Percentiles rank a stretch among this genome's conserved stretches.
Conservation (phyloP, 352 stramenopile genomes). For the Globisporangium nagaii region DNA sequence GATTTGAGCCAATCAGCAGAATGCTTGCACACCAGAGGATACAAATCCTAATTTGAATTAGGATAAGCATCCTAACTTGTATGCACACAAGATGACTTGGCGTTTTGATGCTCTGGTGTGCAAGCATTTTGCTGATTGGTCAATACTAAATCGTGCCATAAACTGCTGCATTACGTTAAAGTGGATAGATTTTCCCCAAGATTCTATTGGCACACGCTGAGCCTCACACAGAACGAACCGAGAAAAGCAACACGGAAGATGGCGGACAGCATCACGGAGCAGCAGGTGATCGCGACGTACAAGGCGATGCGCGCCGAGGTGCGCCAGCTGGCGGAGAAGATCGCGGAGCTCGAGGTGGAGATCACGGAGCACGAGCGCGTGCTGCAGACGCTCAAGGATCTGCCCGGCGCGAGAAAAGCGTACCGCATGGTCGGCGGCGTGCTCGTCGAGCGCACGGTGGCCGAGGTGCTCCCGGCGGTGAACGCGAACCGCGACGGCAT, state of each 20-base stretch:
- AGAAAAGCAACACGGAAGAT: conserved; percentile 16
- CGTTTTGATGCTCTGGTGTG: too few relatives aligned
- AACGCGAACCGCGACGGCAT: conserved; percentile 75
- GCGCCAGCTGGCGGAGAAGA: conserved; percentile 81
- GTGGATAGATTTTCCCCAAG: too few relatives aligned
- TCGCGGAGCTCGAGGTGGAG: conserved; percentile 81
- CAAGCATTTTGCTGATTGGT: too few relatives aligned
- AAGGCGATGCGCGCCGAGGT: conserved; percentile 81
- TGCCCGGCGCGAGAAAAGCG: conserved; percentile 78
- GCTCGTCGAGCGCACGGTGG: conserved; percentile 94
- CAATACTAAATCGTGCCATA: too few relatives aligned
- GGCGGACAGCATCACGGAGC: conserved; percentile 66
- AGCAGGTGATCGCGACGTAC: conserved; percentile 85
- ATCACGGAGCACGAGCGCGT: conserved; percentile 81
- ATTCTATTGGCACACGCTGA: too few relatives aligned
- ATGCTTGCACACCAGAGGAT: too few relatives aligned
- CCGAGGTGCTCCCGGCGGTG: conserved; percentile 93
- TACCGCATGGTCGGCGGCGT: conserved; percentile 96
- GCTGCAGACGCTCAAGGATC: conserved; percentile 68
- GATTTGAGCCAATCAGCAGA: too few relatives aligned
- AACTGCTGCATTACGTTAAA: too few relatives aligned
- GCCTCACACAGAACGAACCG: neutral
- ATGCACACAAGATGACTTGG: too few relatives aligned
- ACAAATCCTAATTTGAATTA: neutral
- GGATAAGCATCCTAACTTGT: too few relatives aligned